Evolutionary conservation across 1,284 basidiomycete species (phyloP).

Genomic region (Ustilago vetiveriae): DNA sequence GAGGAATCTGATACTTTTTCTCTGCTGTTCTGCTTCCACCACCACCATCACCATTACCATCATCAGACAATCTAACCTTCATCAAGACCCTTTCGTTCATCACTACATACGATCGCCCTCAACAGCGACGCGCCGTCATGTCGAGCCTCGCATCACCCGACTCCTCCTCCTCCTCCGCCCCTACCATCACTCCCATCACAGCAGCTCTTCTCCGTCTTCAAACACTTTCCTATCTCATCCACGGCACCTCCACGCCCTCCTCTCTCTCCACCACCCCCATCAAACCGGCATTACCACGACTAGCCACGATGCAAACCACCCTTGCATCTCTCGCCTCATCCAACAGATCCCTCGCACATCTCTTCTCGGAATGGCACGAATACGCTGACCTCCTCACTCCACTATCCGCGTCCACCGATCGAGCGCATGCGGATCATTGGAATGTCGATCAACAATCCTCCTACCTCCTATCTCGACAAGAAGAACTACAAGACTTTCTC

Average conservation of each 20-base stretch:
- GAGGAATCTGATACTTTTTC: no score
- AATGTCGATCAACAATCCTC: conserved; percentile 7
- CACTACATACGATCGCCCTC: no score
- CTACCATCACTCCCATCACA: background rate
- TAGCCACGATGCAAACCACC: background rate
- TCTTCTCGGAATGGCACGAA: conserved; percentile 8
- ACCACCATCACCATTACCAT: background rate
- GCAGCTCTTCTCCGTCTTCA: background rate
- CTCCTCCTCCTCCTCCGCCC: no score
- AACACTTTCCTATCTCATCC: background rate
- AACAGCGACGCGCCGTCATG: no score
- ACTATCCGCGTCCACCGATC: background rate
- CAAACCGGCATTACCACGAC: background rate
- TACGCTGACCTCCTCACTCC: conserved; percentile 12
- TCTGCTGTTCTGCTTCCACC: background rate
- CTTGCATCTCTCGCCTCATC: background rate
- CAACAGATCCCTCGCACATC: background rate
- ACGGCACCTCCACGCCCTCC: conserved; percentile 5
- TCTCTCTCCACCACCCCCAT: background rate
- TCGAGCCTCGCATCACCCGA: background rate
- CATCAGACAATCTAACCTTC: no score
- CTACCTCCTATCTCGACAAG: conserved; percentile 6
- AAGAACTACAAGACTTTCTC: background rate
- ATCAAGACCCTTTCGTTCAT: no score
- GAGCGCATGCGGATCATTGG: conserved; percentile 1